Base-by-base conservation (phyloP, 2,329 filamentous ascomycete genomes). In the Dothideomycetes sp. region DNA sequence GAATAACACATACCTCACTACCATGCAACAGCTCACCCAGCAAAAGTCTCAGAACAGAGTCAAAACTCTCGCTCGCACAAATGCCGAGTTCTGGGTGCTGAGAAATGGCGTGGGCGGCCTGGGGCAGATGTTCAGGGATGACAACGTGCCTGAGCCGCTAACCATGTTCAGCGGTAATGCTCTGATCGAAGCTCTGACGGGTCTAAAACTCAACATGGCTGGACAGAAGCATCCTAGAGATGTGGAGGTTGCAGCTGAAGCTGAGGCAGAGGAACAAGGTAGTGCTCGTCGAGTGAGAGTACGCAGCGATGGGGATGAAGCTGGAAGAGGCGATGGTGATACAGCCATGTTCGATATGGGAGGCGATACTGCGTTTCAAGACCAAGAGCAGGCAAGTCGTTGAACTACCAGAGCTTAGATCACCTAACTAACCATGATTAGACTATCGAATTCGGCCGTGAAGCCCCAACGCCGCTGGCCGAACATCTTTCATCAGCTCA, bases 361-460 rank as follows among this genome's bases (percentile, higher is more conserved):
- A 4, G 33, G 13, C n/a, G 16, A 23, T 19, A 15, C 24, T 16
- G 33, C 8, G 10, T 8, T 13, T 15, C 16, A 39, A 11, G 25
- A 22, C 7, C 11, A 27, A 5, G 29, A 30, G 17, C 15, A 31
- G 15, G 24, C 20, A 23, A 22, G 33, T 23, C 11, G 5, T 10
- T 8, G 8, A 8, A 9, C 15, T 18, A 10, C 15, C 15, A 19
- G n/a, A 15, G 10, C 13, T 33, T 13, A 10, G 17, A 19, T 12
- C 6, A 15, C 9, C 12, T 5, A 12, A 12, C 13, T 17, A 16
- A 33, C 16, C 7, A 5, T n/a, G 9, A 8, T n/a, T 19, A 65
- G 47, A 73, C 73, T 7, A 58, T 81, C 15, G 86, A 93, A 57
- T 60, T 84, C 17, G 83, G 80, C 15, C 76, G 84, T 60, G 76